A percentile compares a stretch with the other conserved stretches of the same genome.
Evolutionary conservation across 164 flowering plant species (phyloP).

Genomic region (Houttuynia cordata): DNA sequence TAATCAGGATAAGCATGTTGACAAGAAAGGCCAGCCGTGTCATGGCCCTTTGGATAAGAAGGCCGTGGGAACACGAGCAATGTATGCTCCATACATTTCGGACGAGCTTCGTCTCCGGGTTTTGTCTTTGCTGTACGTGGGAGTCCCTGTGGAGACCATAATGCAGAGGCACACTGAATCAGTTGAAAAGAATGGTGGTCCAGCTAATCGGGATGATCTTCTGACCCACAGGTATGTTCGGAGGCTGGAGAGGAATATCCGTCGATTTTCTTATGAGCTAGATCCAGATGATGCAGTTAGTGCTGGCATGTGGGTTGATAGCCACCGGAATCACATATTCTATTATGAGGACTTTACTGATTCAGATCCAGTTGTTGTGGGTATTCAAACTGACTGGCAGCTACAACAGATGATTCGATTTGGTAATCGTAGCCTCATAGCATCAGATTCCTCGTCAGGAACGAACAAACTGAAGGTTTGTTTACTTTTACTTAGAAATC

Average conservation of each 20-base stretch:
- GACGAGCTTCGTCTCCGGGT: constrained; percentile 92
- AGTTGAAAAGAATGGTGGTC: constrained; percentile 87
- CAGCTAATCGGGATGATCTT: constrained; percentile 84
- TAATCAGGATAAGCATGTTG: constrained; percentile 83
- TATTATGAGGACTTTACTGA: constrained; percentile 78
- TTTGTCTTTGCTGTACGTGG: constrained; percentile 72
- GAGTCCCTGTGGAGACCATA: constrained; percentile 90
- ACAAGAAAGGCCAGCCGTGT: constrained; percentile 80
- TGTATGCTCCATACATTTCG: constrained; percentile 90
- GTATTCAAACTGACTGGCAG: constrained; percentile 98
- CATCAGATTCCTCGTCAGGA: constrained; percentile 82
- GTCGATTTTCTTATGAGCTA: constrained; percentile 67
- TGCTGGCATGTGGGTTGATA: constrained; percentile 72
- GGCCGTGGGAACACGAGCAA: constrained; percentile 87
- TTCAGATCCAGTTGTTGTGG: constrained; percentile 60
- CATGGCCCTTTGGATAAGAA: constrained; percentile 90
- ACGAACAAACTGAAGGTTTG: constrained; percentile 79
- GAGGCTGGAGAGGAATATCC: constrained; percentile 72
- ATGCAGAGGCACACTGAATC: constrained; percentile 90
- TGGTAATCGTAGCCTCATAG: constrained; percentile 74
- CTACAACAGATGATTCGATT: constrained; percentile 93
- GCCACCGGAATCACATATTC: constrained; percentile 65
- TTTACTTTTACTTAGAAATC: constrained; percentile 2
- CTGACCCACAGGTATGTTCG: constrained; percentile 86
- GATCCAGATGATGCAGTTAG: constrained; percentile 80